These are phyloP conservation scores for Pseudocercospora crystallina DNA, from an alignment of 2,329 filamentous ascomycete genomes.

Conservation along the genomic window DNA sequence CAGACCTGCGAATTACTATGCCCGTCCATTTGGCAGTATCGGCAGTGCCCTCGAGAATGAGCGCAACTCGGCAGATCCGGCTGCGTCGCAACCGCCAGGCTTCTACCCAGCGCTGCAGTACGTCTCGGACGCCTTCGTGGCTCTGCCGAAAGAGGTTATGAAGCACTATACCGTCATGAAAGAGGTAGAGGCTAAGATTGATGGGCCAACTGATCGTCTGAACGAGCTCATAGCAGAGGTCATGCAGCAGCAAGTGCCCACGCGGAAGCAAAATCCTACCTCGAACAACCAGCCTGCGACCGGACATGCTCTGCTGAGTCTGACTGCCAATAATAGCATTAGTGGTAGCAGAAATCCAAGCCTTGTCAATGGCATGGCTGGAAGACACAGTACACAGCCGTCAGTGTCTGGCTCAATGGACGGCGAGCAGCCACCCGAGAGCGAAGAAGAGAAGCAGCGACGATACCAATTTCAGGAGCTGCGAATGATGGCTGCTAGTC, in stretches of 20 bases:
- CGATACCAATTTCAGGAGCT: slow-evolving; percentile 65
- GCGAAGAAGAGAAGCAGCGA: slow-evolving; percentile 51
- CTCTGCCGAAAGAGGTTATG: slow-evolving; percentile 90
- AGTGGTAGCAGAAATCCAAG: slow-evolving; percentile 40
- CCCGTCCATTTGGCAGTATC: slow-evolving; percentile 46
- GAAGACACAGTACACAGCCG: slow-evolving; percentile 23
- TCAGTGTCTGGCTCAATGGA: slow-evolving; percentile 27
- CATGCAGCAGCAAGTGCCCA: slow-evolving; percentile 46
- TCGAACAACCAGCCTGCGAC: slow-evolving; percentile 9
- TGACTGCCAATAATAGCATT: slow-evolving; percentile 42
- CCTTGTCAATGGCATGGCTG: slow-evolving; percentile 36
- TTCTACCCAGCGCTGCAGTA: slow-evolving; percentile 68
- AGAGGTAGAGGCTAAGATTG: slow-evolving; percentile 96
- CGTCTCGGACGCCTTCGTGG: slow-evolving; percentile 89
- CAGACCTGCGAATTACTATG: slow-evolving; percentile 53
- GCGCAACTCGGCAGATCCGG: slow-evolving; percentile 26
- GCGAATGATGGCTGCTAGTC: slow-evolving; percentile 74
- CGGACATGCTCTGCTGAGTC: slow-evolving; percentile 33
- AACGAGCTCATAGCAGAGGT: slow-evolving; percentile 71
- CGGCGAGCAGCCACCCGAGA: slow-evolving; percentile 27
- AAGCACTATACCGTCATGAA: slow-evolving; percentile 94
- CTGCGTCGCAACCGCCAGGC: slow-evolving; percentile 38
- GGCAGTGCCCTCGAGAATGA: slow-evolving; percentile 35
- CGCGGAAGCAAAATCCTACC: slow-evolving; percentile 25
- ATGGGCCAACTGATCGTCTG: slow-evolving; percentile 79